Conservation (phyloP, 1,139 yeast species). For the Geotrichum aggregatum region DNA sequence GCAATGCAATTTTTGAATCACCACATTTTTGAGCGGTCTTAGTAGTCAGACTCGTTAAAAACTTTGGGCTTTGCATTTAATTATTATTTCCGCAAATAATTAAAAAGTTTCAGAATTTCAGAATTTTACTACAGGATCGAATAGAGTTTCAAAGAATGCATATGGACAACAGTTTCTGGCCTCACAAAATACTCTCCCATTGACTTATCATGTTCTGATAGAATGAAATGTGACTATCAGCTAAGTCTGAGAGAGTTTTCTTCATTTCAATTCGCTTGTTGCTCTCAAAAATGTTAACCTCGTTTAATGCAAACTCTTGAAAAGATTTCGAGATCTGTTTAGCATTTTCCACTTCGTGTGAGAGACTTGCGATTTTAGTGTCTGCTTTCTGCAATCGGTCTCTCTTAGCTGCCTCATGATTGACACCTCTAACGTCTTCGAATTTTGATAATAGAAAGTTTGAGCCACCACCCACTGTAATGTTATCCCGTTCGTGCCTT, state of each 20-base stretch:
- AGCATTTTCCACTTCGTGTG: conserved; percentile 58
- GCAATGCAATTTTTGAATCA: no score
- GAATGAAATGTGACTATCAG: conserved; percentile 72
- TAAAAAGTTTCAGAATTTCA: no score
- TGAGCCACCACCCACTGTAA: conserved; percentile 56
- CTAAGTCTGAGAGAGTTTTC: conserved; percentile 60
- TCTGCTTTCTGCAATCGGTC: conserved; percentile 51
- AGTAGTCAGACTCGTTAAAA: no score
- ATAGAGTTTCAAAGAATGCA: no score
- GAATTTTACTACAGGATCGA: no score
- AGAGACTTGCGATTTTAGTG: conserved; percentile 56
- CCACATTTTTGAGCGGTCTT: no score
- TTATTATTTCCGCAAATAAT: no score
- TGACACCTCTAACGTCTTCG: conserved; percentile 58
- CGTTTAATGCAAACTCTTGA: conserved; percentile 61
- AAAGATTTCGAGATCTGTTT: conserved; percentile 66
- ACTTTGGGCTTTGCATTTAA: no score
- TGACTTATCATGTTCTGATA: conserved; percentile 42
- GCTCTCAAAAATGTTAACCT: conserved; percentile 75
- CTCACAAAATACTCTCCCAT: conserved; percentile 14
- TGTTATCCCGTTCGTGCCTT: conserved; percentile 56
- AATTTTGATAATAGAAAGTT: conserved; percentile 52
- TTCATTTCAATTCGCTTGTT: conserved; percentile 77
- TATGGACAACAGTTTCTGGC: neutral
- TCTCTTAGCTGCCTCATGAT: conserved; percentile 52